Evolutionary conservation across 192 early-diverging fungal species (phyloP).

Genomic region (Backusella macrospora): DNA sequence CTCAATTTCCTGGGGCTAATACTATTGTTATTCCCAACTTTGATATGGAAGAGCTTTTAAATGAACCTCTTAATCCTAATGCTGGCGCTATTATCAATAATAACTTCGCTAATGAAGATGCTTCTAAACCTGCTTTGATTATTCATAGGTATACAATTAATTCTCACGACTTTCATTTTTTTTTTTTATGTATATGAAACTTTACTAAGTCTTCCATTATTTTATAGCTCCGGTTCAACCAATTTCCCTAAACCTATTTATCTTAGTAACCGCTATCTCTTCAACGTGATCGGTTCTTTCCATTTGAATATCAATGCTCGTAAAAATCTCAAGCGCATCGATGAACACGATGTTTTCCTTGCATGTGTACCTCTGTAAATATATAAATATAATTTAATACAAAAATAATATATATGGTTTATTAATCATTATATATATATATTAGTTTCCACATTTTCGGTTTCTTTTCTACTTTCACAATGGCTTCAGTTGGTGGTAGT

Average conservation of each 20-base stretch:
- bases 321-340: not conserved
- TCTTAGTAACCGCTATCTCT: constrained; percentile 1
- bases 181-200: not conserved
- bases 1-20: not conserved
- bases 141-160: constrained; percentile 1
- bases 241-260: constrained; percentile 15
- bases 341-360: not conserved
- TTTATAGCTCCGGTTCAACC: constrained; percentile 17
- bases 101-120: not conserved
- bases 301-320: not conserved
- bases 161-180: no score
- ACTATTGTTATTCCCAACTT: not conserved
- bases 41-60: not conserved
- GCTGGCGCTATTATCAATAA: not conserved
- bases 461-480: not conserved
- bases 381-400: not conserved
- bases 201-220: not conserved
- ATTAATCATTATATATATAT: not conserved
- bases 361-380: constrained; percentile 19
- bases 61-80: not conserved
- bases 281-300: not conserved
- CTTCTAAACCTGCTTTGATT: constrained; percentile 3
- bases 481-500: not conserved
- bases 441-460: constrained; percentile 20
- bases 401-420: not conserved